phyloP scores from a whole-genome alignment of 768 basidiomycete species.

The Pleurotus tuoliensis region DNA sequence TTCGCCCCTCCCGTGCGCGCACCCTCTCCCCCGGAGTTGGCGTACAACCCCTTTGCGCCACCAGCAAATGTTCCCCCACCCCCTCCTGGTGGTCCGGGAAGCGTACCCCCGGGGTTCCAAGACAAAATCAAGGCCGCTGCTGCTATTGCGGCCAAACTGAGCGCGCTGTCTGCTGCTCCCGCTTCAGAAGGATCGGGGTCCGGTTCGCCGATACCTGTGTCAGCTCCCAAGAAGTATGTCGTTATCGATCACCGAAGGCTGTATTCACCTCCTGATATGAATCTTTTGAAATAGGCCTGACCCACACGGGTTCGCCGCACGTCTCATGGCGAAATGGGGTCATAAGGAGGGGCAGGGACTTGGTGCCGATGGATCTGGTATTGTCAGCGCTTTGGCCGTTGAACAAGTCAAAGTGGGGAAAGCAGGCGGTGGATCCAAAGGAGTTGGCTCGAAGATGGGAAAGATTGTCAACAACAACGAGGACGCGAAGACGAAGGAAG shows the following conservation, averaged over 20 bases:
- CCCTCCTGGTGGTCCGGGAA: conserved; percentile 33
- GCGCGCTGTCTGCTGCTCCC: conserved; percentile 45
- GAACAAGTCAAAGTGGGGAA: conserved; percentile 56
- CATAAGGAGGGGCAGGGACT: conserved; percentile 93
- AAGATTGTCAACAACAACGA: conserved; percentile 90
- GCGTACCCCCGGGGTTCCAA: conserved; percentile 43
- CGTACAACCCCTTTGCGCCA: conserved; percentile 71
- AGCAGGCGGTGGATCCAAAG: conserved; percentile 26
- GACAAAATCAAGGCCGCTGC: conserved; percentile 75
- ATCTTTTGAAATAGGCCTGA: conserved; percentile 38
- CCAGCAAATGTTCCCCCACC: conserved; percentile 58
- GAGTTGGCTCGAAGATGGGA: conserved; percentile 68
- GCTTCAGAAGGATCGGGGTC: conserved; percentile 22
- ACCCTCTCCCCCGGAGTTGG: conserved; percentile 49
- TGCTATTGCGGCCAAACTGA: conserved; percentile 74
- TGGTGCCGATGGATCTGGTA: conserved; percentile 79
- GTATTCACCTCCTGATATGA: background rate
- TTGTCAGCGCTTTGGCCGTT: conserved; percentile 84
- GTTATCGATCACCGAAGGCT: background rate
- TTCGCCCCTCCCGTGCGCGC: conserved; percentile 18
- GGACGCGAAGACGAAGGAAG: conserved; percentile 73
- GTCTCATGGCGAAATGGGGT: conserved; percentile 95
- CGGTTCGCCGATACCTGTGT: conserved; percentile 21
- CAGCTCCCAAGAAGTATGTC: conserved; percentile 12
- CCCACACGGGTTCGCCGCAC: conserved; percentile 74